These are phyloP conservation scores for Metschnikowia lunata DNA, from an alignment of 805 yeast species.

Conservation along the genomic window DNA sequence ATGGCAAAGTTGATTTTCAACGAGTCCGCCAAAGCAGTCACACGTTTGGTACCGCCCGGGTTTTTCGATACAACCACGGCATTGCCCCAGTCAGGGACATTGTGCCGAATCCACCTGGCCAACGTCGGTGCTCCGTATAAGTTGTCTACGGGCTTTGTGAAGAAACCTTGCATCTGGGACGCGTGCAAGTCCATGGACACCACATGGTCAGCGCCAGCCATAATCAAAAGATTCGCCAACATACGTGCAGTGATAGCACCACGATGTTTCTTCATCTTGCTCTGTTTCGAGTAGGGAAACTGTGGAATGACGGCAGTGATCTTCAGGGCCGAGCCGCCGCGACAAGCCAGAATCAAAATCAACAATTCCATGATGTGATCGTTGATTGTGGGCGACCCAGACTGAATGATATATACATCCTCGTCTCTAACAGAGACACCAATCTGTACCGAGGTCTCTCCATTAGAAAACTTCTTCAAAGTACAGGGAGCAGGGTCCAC, in stretches of 20 bases:
- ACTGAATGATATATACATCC: constrained; percentile 84
- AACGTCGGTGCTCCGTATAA: constrained; percentile 94
- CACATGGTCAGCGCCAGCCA: constrained; percentile 99
- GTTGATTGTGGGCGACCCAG: constrained; percentile 82
- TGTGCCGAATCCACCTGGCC: constrained; percentile 92
- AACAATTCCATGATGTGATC: constrained; percentile 96
- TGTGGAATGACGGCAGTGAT: constrained; percentile 97
- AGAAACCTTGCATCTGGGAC: constrained; percentile 98
- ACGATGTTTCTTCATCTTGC: constrained; percentile 97
- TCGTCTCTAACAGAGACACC: constrained; percentile 95
- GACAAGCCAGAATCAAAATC: constrained; percentile 90
- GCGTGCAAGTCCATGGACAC: constrained; percentile 96
- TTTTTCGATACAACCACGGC: constrained; percentile 98
- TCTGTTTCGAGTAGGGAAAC: constrained; percentile 90
- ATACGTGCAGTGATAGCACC: constrained; percentile 98
- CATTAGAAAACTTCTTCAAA: constrained; percentile 88
- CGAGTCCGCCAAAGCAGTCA: constrained; percentile 95
- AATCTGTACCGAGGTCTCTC: constrained; percentile 94
- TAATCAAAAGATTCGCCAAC: constrained; percentile 89
- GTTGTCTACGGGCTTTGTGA: constrained; percentile 95
- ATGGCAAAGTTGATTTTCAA: constrained; percentile 94
- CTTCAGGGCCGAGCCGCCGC: constrained; percentile 97
- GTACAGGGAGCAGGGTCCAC: constrained; percentile 92
- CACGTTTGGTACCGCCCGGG: constrained; percentile 98
- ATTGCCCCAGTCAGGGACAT: constrained; percentile 76